These are phyloP conservation scores for Pelargonium cotyledonis DNA, from an alignment of 441 rosid species.

Conservation along the genomic window DNA sequence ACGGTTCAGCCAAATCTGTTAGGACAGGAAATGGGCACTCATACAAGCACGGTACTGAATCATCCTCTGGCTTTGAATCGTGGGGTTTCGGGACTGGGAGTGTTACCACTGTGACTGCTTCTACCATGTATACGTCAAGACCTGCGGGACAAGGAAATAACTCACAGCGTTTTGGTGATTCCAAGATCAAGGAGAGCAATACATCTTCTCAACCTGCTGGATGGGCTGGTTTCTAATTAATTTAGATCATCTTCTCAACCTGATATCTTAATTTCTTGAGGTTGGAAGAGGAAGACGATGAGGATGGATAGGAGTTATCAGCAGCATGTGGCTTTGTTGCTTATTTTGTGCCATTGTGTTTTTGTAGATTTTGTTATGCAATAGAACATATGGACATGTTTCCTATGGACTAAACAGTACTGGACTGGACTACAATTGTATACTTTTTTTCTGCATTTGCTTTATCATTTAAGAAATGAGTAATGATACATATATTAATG, in stretches of 20 bases:
- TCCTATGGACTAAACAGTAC: background rate
- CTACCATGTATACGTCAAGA: constrained; percentile 30
- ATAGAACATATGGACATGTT: constrained; percentile 6
- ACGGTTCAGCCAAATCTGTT: constrained; percentile 38
- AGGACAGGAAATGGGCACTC: constrained; percentile 42
- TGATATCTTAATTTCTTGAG: background rate
- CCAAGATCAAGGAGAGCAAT: constrained; percentile 40
- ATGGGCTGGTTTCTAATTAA: constrained; percentile 84
- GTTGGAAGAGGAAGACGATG: background rate
- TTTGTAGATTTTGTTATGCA: constrained; percentile 7
- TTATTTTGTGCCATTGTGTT: constrained; percentile 1
- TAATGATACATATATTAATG: background rate
- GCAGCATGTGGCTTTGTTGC: constrained; percentile 2
- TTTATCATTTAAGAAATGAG: background rate
- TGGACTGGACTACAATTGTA: background rate
- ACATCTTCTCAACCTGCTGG: constrained; percentile 77
- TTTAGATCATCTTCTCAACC: background rate
- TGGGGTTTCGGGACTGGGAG: constrained; percentile 85
- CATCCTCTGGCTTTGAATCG: constrained; percentile 41
- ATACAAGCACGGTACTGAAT: constrained; percentile 43
- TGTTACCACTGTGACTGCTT: constrained; percentile 44
- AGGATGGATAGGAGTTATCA: background rate
- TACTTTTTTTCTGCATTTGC: constrained; percentile 3
- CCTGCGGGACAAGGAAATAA: constrained; percentile 40
- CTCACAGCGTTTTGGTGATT: constrained; percentile 36